Percentiles rank a stretch among this genome's conserved stretches.
These are phyloP conservation scores for Pythium biforme DNA, from an alignment of 352 stramenopile genomes.

Conservation along the genomic window DNA sequence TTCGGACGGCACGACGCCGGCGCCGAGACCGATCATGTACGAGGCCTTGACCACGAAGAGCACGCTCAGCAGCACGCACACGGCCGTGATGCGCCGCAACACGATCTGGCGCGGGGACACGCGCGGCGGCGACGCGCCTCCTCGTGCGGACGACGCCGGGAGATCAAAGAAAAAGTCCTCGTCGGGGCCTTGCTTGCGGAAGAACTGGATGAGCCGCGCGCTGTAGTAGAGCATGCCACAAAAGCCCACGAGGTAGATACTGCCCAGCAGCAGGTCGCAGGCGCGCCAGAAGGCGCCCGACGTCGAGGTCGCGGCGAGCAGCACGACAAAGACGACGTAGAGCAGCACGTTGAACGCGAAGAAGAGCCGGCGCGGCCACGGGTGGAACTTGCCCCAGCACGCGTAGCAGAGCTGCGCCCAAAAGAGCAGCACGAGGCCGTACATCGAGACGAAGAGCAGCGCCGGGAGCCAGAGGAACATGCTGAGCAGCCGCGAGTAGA, in stretches of 20 bases:
- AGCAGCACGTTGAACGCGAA: slow-evolving; percentile 77
- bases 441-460: slow-evolving; percentile 86
- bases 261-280: slow-evolving; percentile 66
- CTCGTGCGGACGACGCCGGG: slow-evolving; percentile 22
- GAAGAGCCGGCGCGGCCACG: slow-evolving; percentile 72
- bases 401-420: slow-evolving; percentile 85
- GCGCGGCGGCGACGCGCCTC: slow-evolving; percentile 18
- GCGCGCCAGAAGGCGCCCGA: slow-evolving; percentile 59
- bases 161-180: slow-evolving; percentile 86
- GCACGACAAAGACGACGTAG: slow-evolving; percentile 53
- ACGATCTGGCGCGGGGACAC: slow-evolving; percentile 60
- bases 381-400: slow-evolving; percentile 71
- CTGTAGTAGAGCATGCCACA: slow-evolving; percentile 81
- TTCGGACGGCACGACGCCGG: slow-evolving; percentile 54
- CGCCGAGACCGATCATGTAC: slow-evolving; percentile 74
- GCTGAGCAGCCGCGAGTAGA: slow-evolving; percentile 48
- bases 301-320: slow-evolving; percentile 46
- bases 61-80: slow-evolving; percentile 70
- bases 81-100: slow-evolving; percentile 44
- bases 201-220: slow-evolving; percentile 76
- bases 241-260: slow-evolving; percentile 61
- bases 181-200: slow-evolving; percentile 64
- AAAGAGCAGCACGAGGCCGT: slow-evolving; percentile 82
- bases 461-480: slow-evolving; percentile 75
- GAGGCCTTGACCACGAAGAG: slow-evolving; percentile 64